Base-by-base conservation (phyloP, 164 flowering plant species). In the Stephania cephalantha region DNA sequence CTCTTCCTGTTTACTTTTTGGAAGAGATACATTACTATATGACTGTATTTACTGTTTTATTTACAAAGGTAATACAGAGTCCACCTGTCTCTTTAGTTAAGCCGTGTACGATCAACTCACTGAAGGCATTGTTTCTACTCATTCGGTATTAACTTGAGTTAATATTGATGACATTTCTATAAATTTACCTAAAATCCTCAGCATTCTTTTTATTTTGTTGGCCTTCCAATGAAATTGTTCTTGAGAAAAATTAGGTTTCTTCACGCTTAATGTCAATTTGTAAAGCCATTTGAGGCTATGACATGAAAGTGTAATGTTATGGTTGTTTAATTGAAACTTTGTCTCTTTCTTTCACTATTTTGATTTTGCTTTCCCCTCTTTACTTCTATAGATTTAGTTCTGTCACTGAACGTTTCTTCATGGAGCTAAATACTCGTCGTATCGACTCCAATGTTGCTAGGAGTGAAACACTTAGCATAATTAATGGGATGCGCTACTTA, bases 401-500 rank as follows among this genome's bases (percentile, higher is more conserved):
- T 72, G 97, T 96, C 46, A 94, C 98, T 12, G 99, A 96, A 82
- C 98, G 99, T 55, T 96, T 96, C 75, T 96, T 94, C 85, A 92
- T 92, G 97, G 98, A 96, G 82, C 90, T 94, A 76, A 91, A 90
- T 83, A 83, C 91, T 75, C 95, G 98, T 61, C 90, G 97, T 18
- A 88, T 92, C 74, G 99, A 96, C 75, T 90, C 88, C 65, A 90
- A 85, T 84, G 86, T 77, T 78, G 95, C 97, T 35, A 81, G 99
- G 78, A 91, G 97, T 87, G 98, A 96, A 82, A 94, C 99, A 75
- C 94, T 96, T 17, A 94, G 95, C 80, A 96, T 96, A 81, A 96
- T 96, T 72, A 92, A 92, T 83, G 99, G 99, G 76, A 92, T 96
- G 99, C 97, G 99, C 79, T 96, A 93, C 88, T 86, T 96, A 77